Conservation (phyloP, 169 alveolate species). For the Eimeria maxima region DNA sequence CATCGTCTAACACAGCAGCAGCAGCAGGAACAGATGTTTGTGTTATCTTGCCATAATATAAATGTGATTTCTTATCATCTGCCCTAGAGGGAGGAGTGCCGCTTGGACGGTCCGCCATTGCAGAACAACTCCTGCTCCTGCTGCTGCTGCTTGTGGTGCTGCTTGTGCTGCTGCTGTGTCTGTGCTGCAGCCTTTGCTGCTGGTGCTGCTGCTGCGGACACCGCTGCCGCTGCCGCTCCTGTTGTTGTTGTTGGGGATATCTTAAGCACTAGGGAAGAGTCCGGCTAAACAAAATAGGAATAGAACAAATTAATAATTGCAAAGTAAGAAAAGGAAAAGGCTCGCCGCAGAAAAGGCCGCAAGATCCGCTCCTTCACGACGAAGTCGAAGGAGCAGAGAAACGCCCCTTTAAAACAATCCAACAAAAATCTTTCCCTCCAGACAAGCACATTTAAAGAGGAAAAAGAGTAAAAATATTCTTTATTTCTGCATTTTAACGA, state of each 20-base stretch:
- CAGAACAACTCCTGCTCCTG: background rate
- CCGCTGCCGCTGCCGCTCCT: background rate
- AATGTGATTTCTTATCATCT: background rate
- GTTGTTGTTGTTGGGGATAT: background rate
- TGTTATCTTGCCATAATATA: slow-evolving; percentile 14
- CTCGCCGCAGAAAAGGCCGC: background rate
- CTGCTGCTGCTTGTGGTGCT: slow-evolving; percentile 16
- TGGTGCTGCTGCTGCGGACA: background rate
- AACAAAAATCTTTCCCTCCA: too few species aligned
- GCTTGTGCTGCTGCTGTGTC: background rate
- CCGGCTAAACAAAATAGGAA: background rate
- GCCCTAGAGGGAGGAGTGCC: slow-evolving; percentile 1
- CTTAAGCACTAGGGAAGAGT: background rate
- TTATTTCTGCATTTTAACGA: background rate
- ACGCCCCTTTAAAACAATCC: background rate
- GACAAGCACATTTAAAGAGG: background rate
- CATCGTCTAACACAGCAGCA: slow-evolving; percentile 21
- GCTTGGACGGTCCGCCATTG: background rate
- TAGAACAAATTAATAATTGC: background rate
- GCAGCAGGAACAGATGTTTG: slow-evolving; percentile 4
- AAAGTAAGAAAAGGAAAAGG: background rate
- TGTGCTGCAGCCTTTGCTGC: background rate
- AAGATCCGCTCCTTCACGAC: background rate
- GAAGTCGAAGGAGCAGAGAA: background rate
- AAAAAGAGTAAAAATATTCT: background rate